Evolutionary conservation across 805 yeast genomes (phyloP), one percentile per base, ranked within the genome.

Genomic region (Yamadazyma paraphyllophila): DNA sequence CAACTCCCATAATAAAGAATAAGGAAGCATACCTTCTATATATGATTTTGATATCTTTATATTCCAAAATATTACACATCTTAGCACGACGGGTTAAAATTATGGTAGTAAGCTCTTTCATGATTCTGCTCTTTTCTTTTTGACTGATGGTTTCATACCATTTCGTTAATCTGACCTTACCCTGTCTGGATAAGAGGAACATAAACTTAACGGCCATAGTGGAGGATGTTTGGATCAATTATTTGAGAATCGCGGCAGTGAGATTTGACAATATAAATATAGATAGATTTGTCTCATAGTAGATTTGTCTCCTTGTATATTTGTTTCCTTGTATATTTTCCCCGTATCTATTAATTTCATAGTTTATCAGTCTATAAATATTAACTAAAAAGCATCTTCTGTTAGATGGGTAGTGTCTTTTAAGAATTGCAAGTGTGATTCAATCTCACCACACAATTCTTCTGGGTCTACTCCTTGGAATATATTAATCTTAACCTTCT

Each of bases 31-130:
- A 94, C 52, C 98, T 77, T 54, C 96, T 77, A 63, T 94, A 94
- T 4, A 92, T 88, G 12, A 95, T 81, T 64, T 92, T 94, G 46
- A 82, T 76, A 60, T 84, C 92, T 52, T 82, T 83, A 62, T 88
- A 87, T 62, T 91, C 98, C 39, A 91, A 69, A 45, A 91, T 90
- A 63, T 90, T 92, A 67, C 98, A 91, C 98, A 94, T 92, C 66
- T 88, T 90, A 26, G 96, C 85, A 49, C 95, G 79, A 51, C 99
- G 77, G 10, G 89, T 76, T 37, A 95, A 78, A 20, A 94, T 88
- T 34, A 89, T 69, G 2, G 97, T 89, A 7, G 96, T 83, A 46
- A 94, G 76, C 57, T 94, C 98, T 56, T 88, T 79, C 42, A 87
- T 82, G 46, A 90, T 82, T 65, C 87, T 86, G 43, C 83, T 74